Evolutionary conservation across 495 filamentous ascomycete species (phyloP).

Genomic region (Penicillium longicatenatum): DNA sequence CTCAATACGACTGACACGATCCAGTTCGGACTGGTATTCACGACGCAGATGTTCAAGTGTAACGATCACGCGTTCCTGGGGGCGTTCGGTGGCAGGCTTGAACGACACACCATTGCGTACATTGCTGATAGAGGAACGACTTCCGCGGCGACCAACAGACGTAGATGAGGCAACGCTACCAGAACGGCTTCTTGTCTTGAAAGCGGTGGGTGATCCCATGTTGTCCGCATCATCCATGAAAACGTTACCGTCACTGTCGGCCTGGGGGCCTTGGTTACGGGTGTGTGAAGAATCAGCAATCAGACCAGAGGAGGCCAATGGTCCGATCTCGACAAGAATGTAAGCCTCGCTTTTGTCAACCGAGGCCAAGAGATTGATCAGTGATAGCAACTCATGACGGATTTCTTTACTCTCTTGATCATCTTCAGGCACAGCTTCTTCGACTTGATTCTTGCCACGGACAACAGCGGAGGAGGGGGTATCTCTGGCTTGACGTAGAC

Average conservation of each 20-base stretch:
- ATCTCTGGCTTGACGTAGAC: conserved; percentile 54
- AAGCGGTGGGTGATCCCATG: conserved; percentile 16
- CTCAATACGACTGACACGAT: conserved; percentile 66
- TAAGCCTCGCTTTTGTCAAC: conserved; percentile 81
- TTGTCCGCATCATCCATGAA: conserved; percentile 42
- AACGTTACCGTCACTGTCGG: conserved; percentile 46
- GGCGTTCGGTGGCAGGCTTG: conserved; percentile 20
- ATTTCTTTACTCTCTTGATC: conserved; percentile 58
- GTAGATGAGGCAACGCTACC: conserved; percentile 19
- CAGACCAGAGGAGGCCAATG: conserved; percentile 14
- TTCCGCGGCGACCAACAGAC: conserved; percentile 23
- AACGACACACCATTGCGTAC: conserved; percentile 21
- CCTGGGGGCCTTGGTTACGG: conserved; percentile 29
- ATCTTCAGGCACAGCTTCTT: conserved; percentile 50
- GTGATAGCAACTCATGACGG: conserved; percentile 67
- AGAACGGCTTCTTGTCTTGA: conserved; percentile 13
- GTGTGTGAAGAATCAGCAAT: conserved; percentile 11
- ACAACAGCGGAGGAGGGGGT: conserved; percentile 45
- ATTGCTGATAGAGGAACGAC: conserved; percentile 30
- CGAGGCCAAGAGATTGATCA: conserved; percentile 87
- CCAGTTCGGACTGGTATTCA: conserved; percentile 84
- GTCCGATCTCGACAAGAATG: conserved; percentile 55
- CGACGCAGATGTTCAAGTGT: conserved; percentile 81
- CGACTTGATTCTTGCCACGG: conserved; percentile 44
- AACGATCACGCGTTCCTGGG: conserved; percentile 56